A percentile compares a stretch with the other conserved stretches of the same genome.
Evolutionary conservation across 768 basidiomycete species (phyloP).

Genomic region (Lactifluus subvellereus): DNA sequence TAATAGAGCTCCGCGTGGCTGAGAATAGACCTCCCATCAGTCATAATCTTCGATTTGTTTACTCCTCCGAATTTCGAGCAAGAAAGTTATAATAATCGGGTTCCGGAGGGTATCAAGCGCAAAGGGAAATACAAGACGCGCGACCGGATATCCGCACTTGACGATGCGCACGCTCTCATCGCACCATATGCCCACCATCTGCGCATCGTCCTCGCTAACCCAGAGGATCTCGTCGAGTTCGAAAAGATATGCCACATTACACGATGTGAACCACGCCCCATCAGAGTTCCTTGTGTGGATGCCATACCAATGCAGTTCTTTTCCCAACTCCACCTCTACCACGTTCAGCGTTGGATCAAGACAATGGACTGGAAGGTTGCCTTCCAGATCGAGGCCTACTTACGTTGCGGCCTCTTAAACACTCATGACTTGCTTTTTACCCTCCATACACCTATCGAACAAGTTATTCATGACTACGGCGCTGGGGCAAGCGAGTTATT

Average conservation of each 20-base stretch:
- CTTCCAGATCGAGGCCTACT: constrained; percentile 69
- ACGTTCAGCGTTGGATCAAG: constrained; percentile 40
- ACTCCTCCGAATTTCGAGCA: constrained; percentile 58
- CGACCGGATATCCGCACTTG: constrained; percentile 51
- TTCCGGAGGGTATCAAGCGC: constrained; percentile 37
- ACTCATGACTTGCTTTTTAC: constrained; percentile 46
- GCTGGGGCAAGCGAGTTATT: constrained; percentile 43
- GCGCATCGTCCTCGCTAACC: constrained; percentile 52
- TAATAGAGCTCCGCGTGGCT: not conserved
- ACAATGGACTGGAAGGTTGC: constrained; percentile 58
- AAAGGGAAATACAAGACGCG: constrained; percentile 40
- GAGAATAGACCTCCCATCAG: not conserved
- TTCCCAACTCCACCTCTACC: constrained; percentile 39
- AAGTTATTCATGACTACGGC: constrained; percentile 34
- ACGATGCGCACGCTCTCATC: constrained; percentile 51
- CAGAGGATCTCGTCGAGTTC: constrained; percentile 49
- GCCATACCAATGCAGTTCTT: constrained; percentile 50
- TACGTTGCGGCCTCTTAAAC: constrained; percentile 58
- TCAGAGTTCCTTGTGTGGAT: constrained; percentile 37
- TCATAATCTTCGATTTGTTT: constrained; percentile 17
- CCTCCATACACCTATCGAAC: constrained; percentile 41
- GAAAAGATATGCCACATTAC: constrained; percentile 47
- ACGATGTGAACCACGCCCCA: constrained; percentile 33
- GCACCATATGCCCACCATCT: constrained; percentile 70
- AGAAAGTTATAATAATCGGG: constrained; percentile 49